Evolutionary conservation across 257 asterid genomes (phyloP).

Genomic region (Lantana camara): DNA sequence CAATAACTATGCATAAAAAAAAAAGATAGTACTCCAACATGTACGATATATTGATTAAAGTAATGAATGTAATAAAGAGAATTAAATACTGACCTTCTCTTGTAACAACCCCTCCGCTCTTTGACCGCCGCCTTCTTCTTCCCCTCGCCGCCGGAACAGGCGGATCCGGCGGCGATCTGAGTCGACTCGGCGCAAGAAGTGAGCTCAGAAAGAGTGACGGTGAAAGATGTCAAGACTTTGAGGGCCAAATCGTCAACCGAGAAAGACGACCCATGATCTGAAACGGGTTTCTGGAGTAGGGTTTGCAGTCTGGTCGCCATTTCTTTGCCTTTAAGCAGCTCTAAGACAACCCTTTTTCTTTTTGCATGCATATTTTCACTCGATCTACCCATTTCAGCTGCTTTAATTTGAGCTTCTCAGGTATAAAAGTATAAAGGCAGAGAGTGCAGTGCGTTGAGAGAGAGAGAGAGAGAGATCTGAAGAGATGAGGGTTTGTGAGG

Average conservation of each 20-base stretch:
- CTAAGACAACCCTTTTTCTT: slow-evolving; percentile 9
- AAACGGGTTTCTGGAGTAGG: slow-evolving; percentile 27
- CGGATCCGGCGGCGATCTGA: slow-evolving; percentile 25
- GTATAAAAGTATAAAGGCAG: no score
- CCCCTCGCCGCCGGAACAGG: slow-evolving; percentile 17
- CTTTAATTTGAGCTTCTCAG: no score
- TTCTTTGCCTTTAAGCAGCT: slow-evolving; percentile 42
- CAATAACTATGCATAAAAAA: neutral
- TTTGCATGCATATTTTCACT: neutral
- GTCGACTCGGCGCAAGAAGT: slow-evolving; percentile 3
- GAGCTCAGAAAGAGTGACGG: slow-evolving; percentile 26
- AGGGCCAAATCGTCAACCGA: slow-evolving; percentile 26
- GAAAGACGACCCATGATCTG: slow-evolving; percentile 20
- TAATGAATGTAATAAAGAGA: no score
- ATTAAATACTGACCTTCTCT: slow-evolving; percentile 42
- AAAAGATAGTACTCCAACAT: no score
- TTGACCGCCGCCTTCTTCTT: slow-evolving; percentile 28
- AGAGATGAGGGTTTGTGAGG: neutral
- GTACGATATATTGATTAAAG: no score
- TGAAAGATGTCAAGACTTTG: slow-evolving; percentile 39
- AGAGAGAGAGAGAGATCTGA: neutral
- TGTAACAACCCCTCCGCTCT: slow-evolving; percentile 55
- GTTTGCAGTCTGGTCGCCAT: slow-evolving; percentile 37
- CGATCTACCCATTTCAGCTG: neutral
- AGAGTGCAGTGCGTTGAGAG: no score